phyloP scores from a whole-genome alignment of 495 filamentous ascomycete species.

The Paragyromitra xinjiangensis region DNA sequence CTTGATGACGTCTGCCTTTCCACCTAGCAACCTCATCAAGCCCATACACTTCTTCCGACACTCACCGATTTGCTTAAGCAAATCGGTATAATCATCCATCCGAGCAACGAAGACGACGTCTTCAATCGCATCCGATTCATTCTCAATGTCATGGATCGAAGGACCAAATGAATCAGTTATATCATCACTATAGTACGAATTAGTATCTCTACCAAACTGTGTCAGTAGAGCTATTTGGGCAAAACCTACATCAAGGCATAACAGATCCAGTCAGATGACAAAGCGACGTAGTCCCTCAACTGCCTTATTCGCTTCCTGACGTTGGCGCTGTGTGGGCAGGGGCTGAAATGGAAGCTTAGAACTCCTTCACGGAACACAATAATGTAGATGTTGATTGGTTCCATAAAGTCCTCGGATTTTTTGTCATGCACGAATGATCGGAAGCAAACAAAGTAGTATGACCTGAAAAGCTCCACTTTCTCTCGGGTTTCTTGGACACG shows the following conservation, averaged over 20 bases:
- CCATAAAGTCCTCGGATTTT: slow-evolving; percentile 84
- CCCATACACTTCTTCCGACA: slow-evolving; percentile 97
- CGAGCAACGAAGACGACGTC: slow-evolving; percentile 75
- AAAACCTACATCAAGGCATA: slow-evolving; percentile 79
- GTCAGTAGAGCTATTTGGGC: slow-evolving; percentile 10
- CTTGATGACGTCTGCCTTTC: slow-evolving; percentile 98
- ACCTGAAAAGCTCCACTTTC: slow-evolving; percentile 95
- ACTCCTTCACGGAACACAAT: slow-evolving; percentile 96
- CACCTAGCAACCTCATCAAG: slow-evolving; percentile 88
- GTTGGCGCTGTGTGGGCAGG: slow-evolving; percentile 93
- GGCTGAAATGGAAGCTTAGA: slow-evolving; percentile 92
- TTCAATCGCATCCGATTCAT: slow-evolving; percentile 90
- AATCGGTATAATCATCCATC: slow-evolving; percentile 77
- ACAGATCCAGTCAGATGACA: slow-evolving; percentile 96
- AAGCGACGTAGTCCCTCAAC: slow-evolving; percentile 89
- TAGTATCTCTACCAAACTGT: slow-evolving; percentile 25
- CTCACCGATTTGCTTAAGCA: slow-evolving; percentile 70
- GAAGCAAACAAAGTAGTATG: slow-evolving; percentile 99
- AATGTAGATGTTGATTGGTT: slow-evolving; percentile 97
- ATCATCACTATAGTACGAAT: slow-evolving; percentile 68
- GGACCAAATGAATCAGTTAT: slow-evolving; percentile 96
- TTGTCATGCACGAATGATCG: slow-evolving; percentile 94
- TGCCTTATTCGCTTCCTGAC: slow-evolving; percentile 92
- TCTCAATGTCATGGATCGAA: slow-evolving; percentile 85
- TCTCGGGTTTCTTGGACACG: slow-evolving; percentile 96